Evolutionary conservation across 2,329 filamentous ascomycete genomes (phyloP), one percentile per base, ranked within the genome.

Genomic region (Delphinella strobiligena): DNA sequence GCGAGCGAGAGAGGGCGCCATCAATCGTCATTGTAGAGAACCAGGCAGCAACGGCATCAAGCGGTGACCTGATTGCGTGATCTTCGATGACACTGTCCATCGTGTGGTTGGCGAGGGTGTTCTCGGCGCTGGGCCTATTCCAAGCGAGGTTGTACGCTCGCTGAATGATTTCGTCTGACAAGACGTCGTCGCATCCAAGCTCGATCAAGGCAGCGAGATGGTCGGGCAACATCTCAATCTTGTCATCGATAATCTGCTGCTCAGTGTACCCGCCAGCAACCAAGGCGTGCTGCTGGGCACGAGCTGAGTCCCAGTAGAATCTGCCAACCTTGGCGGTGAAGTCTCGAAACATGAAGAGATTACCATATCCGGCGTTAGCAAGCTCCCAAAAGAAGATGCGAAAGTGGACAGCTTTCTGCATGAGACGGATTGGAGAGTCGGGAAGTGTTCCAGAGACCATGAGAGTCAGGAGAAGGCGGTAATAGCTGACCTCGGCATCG

Each of bases 21-120:
- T 87, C 82, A 29, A 94, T 63, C 10, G 75, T 68, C 40, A 80
- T 69, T 47, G 77, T 85, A 1, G 88, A 93, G 67, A 80, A 91
- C 88, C 88, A 95, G 2, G 88, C 85, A 5, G 88, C 85, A 37
- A 95, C 75, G 10, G 86, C 87, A 59, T 95, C 89, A 48, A 95
- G 74, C 0, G 88, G 85, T 14, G 85, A 91, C 38, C 82, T 77
- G 44, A 95, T 83, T 2, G 86, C 80, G 38, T 77, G 75, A 52
- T 95, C 89, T 43, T 91, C 82, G 3, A 91, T 82, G 1, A 94
- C 85, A 4, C 75, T 71, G 54, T 93, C 82, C 70, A 93, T 82
- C 35, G 82, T 77, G 38, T 80, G 76, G 46, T 84, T 80, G 3
- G 71, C 66, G 32, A 69, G 63, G 0, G 78, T 72, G 19, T 79